Evolutionary conservation across 495 filamentous ascomycete species (phyloP), one percentile per base, ranked within the genome.

Genomic region (Penicillium psychrofluorescens): DNA sequence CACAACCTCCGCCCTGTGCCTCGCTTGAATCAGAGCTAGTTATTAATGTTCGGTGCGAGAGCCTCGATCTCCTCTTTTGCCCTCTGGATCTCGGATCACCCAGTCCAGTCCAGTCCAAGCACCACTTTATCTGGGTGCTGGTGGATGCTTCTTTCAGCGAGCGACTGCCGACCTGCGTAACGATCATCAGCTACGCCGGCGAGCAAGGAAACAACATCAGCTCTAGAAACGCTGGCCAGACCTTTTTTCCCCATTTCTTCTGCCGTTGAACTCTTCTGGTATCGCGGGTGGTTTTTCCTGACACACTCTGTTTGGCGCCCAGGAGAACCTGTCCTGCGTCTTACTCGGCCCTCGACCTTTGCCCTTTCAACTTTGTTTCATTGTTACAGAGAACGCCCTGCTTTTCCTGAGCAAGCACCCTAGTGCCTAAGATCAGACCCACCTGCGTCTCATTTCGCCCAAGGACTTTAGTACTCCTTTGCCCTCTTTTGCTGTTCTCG

Each of bases 371-470:
- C 30, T 51, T 42, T 43, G 45, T 61, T 55, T 56, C 44, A 60
- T 59, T 34, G 0, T 12, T 48, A 45, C 51, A 46, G 41, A 49
- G 47, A 50, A 51, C 52, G 57, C 55, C 52, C 55, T 53, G 49
- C 44, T 37, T 43, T 49, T 54, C 53, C 54, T 62, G 49, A 44
- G 53, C 50, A 61, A 56, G 54, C 58, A 54, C 59, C 55, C 59
- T 49, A 54, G 54, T 47, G 51, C 43, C 53, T 65, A 48, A 22
- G 44, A 53, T 48, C 43, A 64, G 61, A 63, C 63, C 65, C 61
- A 61, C 59, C 45, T 35, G 41, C 50, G 53, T 54, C 54, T 58
- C 58, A 56, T 59, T 49, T 60, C 43, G 50, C 49, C 40, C 46
- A 49, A 45, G 41, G 43, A 28, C 1, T 34, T 29, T 16, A 12